A percentile compares a stretch with the other conserved stretches of the same genome.
These are phyloP conservation scores for Spiraea crenata DNA, from an alignment of 331 rosid genomes.

Conservation along the genomic window DNA sequence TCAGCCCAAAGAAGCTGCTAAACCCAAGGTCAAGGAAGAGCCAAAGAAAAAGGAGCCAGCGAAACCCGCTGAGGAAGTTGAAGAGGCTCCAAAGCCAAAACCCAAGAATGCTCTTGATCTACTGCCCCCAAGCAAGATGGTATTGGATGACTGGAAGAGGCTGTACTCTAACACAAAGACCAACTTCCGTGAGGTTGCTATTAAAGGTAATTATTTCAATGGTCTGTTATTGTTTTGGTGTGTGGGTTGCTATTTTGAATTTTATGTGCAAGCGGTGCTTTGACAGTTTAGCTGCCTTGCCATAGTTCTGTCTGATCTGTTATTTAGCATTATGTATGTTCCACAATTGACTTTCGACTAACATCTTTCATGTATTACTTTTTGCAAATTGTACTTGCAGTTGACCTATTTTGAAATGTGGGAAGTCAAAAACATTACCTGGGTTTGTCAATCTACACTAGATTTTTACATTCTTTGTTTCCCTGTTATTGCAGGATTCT, in stretches of 20 bases:
- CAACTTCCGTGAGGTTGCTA: constrained; percentile 93
- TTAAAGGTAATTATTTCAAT: constrained; percentile 53
- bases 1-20: constrained; percentile 61
- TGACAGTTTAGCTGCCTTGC: neutral
- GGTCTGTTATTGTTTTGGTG: neutral
- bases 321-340: neutral
- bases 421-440: neutral
- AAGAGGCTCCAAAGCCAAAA: constrained; percentile 91
- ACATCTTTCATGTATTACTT: too few relatives aligned
- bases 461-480: neutral
- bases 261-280: too few relatives aligned
- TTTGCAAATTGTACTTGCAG: neutral
- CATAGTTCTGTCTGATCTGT: neutral
- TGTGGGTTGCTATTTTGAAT: too few relatives aligned
- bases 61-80: constrained; percentile 55
- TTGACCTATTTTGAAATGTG: neutral
- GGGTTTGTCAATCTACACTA: neutral
- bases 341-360: too few relatives aligned
- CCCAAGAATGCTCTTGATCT: constrained; percentile 88
- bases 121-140: constrained; percentile 86
- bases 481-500: constrained; percentile 56
- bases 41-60: constrained; percentile 64
- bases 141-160: constrained; percentile 93
- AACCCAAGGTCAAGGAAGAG: constrained; percentile 59
- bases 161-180: constrained; percentile 89